A percentile compares a stretch with the other conserved stretches of the same genome.
These are phyloP conservation scores for Nasturtium officinale DNA, from an alignment of 345 rosid genomes.

Conservation along the genomic window DNA sequence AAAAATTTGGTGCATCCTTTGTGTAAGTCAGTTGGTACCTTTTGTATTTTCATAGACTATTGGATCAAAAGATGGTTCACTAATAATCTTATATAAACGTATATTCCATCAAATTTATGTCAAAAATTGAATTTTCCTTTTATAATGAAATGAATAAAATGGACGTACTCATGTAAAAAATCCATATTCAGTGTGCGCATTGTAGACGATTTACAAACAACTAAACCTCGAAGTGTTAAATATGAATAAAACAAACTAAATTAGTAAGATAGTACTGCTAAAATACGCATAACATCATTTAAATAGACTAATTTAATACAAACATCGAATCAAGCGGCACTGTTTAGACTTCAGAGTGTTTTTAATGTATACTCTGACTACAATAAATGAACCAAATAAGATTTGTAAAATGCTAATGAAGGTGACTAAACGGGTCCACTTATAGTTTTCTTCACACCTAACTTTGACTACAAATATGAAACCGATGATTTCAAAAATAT, in stretches of 20 bases:
- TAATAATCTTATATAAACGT: neutral
- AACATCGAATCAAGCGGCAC: conserved; percentile 17
- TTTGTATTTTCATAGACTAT: no score
- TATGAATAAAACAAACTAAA: neutral
- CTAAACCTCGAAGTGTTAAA: neutral
- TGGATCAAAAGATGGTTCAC: neutral
- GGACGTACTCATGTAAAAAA: neutral
- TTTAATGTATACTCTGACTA: neutral
- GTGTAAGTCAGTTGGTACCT: no score
- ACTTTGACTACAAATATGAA: conserved; percentile 39
- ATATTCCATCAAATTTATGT: neutral
- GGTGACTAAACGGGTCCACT: conserved; percentile 35
- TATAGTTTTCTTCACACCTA: conserved; percentile 28
- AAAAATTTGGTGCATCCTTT: neutral
- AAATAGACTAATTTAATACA: neutral
- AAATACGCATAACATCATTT: neutral
- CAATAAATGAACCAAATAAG: neutral
- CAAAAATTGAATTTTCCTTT: neutral
- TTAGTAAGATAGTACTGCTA: neutral
- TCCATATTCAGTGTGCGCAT: neutral
- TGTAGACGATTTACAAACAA: neutral
- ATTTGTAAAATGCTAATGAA: conserved; percentile 11
- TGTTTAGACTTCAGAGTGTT: conserved; percentile 5
- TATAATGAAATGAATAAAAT: neutral
- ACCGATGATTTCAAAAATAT: conserved; percentile 30